Evolutionary conservation across 2,329 filamentous ascomycete species (phyloP).

Genomic region (Blastomyces gilchristii): DNA sequence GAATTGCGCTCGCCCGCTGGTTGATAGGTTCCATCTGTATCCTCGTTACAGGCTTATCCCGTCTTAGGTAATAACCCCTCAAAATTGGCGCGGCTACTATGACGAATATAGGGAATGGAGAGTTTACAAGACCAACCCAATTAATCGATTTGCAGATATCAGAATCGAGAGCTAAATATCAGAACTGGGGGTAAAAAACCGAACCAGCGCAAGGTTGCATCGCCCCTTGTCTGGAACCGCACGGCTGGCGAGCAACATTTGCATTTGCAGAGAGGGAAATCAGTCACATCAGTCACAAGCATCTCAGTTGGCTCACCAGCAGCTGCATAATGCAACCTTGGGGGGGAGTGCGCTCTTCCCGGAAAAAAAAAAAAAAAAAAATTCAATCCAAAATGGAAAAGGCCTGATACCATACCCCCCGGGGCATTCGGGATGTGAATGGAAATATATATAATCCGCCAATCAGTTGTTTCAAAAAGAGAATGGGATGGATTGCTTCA

Average conservation of each 20-base stretch:
- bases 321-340: not conserved
- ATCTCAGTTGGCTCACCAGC: no score
- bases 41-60: no score
- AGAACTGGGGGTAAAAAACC: no score
- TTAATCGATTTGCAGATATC: not conserved
- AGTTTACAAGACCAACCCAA: no score
- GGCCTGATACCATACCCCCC: no score
- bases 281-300: no score
- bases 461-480: not conserved
- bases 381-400: not conserved
- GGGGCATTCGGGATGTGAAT: not conserved
- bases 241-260: not conserved
- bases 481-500: no score
- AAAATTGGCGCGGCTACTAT: not conserved
- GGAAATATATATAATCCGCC: not conserved
- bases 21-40: no score
- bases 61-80: no score
- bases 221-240: not conserved
- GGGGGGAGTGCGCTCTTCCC: not conserved
- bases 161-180: not conserved
- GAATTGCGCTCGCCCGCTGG: no score
- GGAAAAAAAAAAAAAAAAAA: no score
- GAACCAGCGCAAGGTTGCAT: no score
- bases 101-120: not conserved
- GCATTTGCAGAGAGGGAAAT: not conserved